phyloP scores from a whole-genome alignment of 2,329 filamentous ascomycete species.

The Sporothrix humicola region DNA sequence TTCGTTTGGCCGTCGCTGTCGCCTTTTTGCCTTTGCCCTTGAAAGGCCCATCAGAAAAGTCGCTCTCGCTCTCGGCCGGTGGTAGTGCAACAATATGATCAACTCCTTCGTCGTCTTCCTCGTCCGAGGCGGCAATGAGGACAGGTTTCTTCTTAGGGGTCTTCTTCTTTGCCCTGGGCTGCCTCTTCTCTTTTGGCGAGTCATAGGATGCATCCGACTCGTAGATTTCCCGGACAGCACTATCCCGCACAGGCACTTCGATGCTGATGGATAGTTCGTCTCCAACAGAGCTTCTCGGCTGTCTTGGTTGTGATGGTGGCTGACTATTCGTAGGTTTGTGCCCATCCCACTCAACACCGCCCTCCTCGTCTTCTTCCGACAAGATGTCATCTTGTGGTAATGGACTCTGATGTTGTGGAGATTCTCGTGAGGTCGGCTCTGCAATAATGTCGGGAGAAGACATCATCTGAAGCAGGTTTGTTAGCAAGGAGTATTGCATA shows the following conservation, averaged over 20 bases:
- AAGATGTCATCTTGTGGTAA: neutral
- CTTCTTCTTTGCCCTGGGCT: slow-evolving; percentile 31
- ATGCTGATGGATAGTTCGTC: slow-evolving; percentile 25
- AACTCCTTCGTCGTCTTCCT: neutral
- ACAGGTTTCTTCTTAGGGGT: slow-evolving; percentile 39
- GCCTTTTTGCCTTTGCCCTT: neutral
- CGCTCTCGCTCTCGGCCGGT: slow-evolving; percentile 5
- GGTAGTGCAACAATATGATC: neutral
- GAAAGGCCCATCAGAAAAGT: neutral
- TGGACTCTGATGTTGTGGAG: neutral
- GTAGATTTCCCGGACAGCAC: slow-evolving; percentile 14
- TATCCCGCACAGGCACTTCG: neutral
- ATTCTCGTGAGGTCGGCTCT: neutral
- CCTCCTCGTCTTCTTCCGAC: neutral
- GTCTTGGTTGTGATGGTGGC: neutral
- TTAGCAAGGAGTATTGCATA: neutral
- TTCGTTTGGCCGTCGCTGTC: slow-evolving; percentile 39
- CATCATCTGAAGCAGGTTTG: slow-evolving; percentile 27
- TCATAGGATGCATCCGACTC: slow-evolving; percentile 4
- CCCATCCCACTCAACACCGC: neutral
- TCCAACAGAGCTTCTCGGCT: neutral
- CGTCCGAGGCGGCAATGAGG: slow-evolving; percentile 26
- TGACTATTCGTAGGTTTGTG: neutral
- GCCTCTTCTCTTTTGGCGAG: neutral
- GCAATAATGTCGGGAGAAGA: slow-evolving; percentile 42